Evolutionary conservation across 371 early-diverging fungal species (phyloP).

Genomic region (Mortierella sp.): DNA sequence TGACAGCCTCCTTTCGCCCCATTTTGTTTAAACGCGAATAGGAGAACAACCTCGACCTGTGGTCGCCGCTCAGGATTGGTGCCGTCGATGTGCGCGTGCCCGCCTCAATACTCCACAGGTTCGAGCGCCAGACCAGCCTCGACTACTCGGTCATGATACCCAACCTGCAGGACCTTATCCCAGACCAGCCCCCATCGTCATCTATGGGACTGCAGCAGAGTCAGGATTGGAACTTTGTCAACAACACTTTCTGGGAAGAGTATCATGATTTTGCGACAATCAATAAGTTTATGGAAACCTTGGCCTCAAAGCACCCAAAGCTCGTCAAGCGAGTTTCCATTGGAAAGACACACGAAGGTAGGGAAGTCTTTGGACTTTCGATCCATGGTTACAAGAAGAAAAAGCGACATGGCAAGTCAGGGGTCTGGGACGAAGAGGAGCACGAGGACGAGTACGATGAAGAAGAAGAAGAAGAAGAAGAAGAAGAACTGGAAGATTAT

Average conservation of each 20-base stretch:
- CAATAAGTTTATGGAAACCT: conserved; percentile 48
- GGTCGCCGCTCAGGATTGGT: conserved; percentile 49
- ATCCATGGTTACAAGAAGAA: conserved; percentile 33
- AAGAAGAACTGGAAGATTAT: conserved; percentile 8
- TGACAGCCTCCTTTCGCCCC: background rate
- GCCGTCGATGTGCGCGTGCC: conserved; percentile 48
- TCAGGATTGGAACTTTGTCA: conserved; percentile 28
- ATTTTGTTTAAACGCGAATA: conserved; percentile 4
- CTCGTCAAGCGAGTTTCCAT: conserved; percentile 46
- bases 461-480: conserved; percentile 9
- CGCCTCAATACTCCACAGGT: conserved; percentile 1
- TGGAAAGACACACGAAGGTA: conserved; percentile 56
- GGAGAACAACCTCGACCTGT: conserved; percentile 43
- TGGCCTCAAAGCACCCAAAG: conserved; percentile 45
- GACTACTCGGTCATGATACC: conserved; percentile 42
- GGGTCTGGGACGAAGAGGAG: conserved; percentile 6
- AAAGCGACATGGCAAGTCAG: background rate
- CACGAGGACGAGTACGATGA: conserved; percentile 10
- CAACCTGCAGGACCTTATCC: conserved; percentile 44
- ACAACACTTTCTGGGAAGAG: conserved; percentile 41
- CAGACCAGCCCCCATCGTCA: conserved; percentile 19
- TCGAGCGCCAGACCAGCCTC: conserved; percentile 2
- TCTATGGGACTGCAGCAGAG: background rate
- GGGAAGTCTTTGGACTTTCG: conserved; percentile 55
- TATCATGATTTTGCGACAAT: conserved; percentile 43